Evolutionary conservation across 2,329 filamentous ascomycete species (phyloP).

Genomic region (Ophiocordyceps robertsii): DNA sequence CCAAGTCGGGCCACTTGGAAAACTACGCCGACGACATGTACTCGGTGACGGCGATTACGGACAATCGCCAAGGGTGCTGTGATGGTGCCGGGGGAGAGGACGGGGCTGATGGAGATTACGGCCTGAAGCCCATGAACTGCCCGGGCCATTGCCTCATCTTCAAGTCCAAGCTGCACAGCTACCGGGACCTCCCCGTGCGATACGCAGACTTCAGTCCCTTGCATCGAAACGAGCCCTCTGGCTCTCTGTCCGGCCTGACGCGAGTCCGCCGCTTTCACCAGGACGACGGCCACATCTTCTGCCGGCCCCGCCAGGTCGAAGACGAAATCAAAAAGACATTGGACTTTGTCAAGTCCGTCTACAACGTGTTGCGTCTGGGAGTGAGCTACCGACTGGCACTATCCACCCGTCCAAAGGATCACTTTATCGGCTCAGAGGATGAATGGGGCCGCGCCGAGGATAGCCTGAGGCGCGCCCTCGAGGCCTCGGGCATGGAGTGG

Average conservation of each 20-base stretch:
- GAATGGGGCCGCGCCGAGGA: constrained; percentile 41
- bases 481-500: constrained; percentile 62
- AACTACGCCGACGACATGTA: constrained; percentile 94
- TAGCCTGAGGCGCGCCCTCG: constrained; percentile 26
- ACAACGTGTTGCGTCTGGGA: constrained; percentile 55
- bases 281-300: constrained; percentile 87
- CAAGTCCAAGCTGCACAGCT: constrained; percentile 57
- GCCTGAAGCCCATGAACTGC: constrained; percentile 88
- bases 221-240: constrained; percentile 78
- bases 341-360: constrained; percentile 61
- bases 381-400: constrained; percentile 58
- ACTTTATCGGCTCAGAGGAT: constrained; percentile 61
- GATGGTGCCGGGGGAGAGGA: constrained; percentile 25
- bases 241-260: constrained; percentile 68
- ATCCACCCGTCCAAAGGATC: constrained; percentile 63
- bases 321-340: constrained; percentile 62
- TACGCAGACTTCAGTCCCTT: constrained; percentile 80
- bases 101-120: constrained; percentile 59
- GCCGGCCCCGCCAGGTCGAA: constrained; percentile 61
- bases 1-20: constrained; percentile 73
- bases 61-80: constrained; percentile 9
- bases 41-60: constrained; percentile 48
- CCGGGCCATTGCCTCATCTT: constrained; percentile 82
- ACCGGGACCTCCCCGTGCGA: constrained; percentile 68
- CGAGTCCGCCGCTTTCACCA: constrained; percentile 80